Evolutionary conservation across 2,329 filamentous ascomycete species (phyloP).

Genomic region (Thyridium curvatum): DNA sequence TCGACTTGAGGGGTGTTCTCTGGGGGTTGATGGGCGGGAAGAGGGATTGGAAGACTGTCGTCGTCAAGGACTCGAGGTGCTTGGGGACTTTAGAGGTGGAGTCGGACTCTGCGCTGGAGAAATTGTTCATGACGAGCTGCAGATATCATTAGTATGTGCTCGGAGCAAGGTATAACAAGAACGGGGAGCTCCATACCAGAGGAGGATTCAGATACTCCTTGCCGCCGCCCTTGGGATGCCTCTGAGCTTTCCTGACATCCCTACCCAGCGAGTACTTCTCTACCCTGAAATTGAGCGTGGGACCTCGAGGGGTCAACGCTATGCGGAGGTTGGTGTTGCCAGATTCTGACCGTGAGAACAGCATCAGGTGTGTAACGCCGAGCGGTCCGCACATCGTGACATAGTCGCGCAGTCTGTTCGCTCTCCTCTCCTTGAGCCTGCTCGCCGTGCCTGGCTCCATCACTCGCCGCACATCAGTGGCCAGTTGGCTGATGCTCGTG

Average conservation of each 20-base stretch:
- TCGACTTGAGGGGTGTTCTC: constrained; percentile 82
- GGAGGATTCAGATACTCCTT: constrained; percentile 84
- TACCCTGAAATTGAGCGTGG: constrained; percentile 89
- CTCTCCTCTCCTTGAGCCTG: constrained; percentile 80
- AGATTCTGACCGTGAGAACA: constrained; percentile 83
- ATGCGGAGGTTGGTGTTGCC: constrained; percentile 92
- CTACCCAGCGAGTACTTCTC: constrained; percentile 93
- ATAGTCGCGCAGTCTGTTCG: constrained; percentile 86
- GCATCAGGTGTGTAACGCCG: constrained; percentile 84
- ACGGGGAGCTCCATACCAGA: constrained; percentile 44
- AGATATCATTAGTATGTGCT: neutral
- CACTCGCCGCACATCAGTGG: constrained; percentile 82
- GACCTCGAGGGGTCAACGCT: constrained; percentile 80
- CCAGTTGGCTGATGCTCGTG: constrained; percentile 83
- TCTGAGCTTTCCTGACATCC: constrained; percentile 78
- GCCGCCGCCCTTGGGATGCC: constrained; percentile 72
- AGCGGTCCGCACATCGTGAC: constrained; percentile 92
- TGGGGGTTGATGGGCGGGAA: constrained; percentile 96
- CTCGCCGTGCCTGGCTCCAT: constrained; percentile 95
- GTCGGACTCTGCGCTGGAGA: constrained; percentile 59
- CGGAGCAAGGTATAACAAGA: neutral
- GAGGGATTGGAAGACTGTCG: constrained; percentile 90
- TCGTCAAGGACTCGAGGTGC: constrained; percentile 87
- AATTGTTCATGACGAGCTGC: constrained; percentile 96
- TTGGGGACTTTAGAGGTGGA: constrained; percentile 71